Percentiles rank a stretch among this genome's conserved stretches.
phyloP scores from a whole-genome alignment of 106 monocot genomes.

The Allium cepa region DNA sequence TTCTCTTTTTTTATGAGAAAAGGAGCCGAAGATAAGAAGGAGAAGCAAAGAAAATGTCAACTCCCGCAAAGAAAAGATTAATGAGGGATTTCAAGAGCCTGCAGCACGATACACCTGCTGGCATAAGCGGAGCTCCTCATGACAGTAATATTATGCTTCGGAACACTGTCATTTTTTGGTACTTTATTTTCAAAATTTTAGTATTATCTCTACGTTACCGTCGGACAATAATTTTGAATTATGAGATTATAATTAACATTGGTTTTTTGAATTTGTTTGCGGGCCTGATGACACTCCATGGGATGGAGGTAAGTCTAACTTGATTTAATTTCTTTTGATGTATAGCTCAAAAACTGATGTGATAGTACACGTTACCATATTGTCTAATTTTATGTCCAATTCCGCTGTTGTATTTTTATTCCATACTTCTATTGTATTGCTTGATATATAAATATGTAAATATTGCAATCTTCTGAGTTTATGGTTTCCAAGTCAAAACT shows the following conservation, averaged over 20 bases:
- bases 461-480: too few relatives aligned
- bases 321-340: too few relatives aligned
- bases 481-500: too few relatives aligned
- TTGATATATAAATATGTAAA: too few relatives aligned
- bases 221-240: background rate
- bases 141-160: slow-evolving; percentile 82
- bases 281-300: slow-evolving; percentile 10
- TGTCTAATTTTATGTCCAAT: too few relatives aligned
- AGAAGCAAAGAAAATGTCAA: slow-evolving; percentile 41
- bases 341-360: too few relatives aligned
- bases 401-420: too few relatives aligned
- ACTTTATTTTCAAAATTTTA: background rate
- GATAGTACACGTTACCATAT: too few relatives aligned
- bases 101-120: slow-evolving; percentile 73
- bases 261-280: background rate
- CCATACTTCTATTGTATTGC: too few relatives aligned
- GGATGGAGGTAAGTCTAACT: slow-evolving; percentile 9
- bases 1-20: background rate
- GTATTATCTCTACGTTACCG: background rate
- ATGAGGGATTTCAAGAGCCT: slow-evolving; percentile 78
- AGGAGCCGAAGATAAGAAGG: background rate
- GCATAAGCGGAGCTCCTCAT: slow-evolving; percentile 72
- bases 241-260: background rate
- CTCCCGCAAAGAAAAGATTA: slow-evolving; percentile 69
- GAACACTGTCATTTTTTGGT: slow-evolving; percentile 85